Evolutionary conservation across 2,329 filamentous ascomycete species (phyloP), one percentile per base, ranked within the genome.

Genomic region (Leptographium procerum): DNA sequence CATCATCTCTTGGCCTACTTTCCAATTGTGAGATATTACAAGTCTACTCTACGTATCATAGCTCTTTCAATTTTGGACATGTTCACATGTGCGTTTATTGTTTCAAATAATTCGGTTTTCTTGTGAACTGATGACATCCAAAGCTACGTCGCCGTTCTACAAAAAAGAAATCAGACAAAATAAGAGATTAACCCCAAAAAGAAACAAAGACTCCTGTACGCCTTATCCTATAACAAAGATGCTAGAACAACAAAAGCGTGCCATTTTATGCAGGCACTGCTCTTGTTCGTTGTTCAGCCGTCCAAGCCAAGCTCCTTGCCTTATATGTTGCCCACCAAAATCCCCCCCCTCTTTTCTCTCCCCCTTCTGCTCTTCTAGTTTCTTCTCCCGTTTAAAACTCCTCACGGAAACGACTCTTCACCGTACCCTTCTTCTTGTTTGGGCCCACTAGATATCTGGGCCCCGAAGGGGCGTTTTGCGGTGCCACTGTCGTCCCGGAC

Each of bases 381-480:
- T n/a, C n/a, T n/a, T n/a, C n/a, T n/a, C n/a, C n/a, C 14, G 5
- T 7, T 28, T 52, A 45, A 5, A 57, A 22, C 24, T 53, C 56
- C 28, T 57, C 56, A 3, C 40, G 56, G 50, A 57, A 57, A 4
- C 56, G 56, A 34, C 56, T 53, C 36, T 57, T 31, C 29, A 47
- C 48, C 50, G 19, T 4, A 16, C 29, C 33, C 9, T 40, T 26
- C 28, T 33, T 57, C 10, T 26, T 19, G 26, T 34, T 10, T 2
- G 48, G 22, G 34, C n/a, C 22, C 4, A 47, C 50, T 4, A 48
- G 2, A 40, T 26, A 36, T 4, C 5, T 2, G 33, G 26, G 10
- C 10, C 33, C 48, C 33, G 34, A 8, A 19, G 29, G 24, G n/a
- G 22, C n/a, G 16, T 43, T 16, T n/a, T 6, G 5, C 16, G 45